Evolutionary conservation across 192 early-diverging fungal genomes (phyloP).

Genomic region (Entomortierella lignicola): DNA sequence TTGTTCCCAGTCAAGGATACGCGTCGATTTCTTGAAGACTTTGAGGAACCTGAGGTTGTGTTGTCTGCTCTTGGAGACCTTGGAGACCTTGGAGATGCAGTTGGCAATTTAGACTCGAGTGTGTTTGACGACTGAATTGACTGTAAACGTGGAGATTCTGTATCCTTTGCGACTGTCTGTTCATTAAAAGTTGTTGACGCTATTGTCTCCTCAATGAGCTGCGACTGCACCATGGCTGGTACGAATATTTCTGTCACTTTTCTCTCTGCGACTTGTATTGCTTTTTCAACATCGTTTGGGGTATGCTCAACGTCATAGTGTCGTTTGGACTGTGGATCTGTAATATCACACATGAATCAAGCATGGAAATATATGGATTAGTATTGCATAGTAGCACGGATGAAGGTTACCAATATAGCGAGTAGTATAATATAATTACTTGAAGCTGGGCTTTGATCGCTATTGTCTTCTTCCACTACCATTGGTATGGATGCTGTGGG

Average conservation of each 20-base stretch:
- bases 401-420: no score
- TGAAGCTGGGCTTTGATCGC: background rate
- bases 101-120: background rate
- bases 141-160: background rate
- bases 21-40: background rate
- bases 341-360: background rate
- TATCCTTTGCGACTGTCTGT: background rate
- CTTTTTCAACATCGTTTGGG: background rate
- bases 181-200: background rate
- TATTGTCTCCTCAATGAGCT: background rate
- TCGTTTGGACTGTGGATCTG: background rate
- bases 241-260: conserved; percentile 8
- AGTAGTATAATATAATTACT: background rate
- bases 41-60: background rate
- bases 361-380: background rate
- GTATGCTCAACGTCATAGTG: background rate
- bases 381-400: no score
- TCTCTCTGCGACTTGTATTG: conserved; percentile 18
- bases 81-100: background rate
- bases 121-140: background rate
- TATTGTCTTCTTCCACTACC: conserved; percentile 11
- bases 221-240: background rate
- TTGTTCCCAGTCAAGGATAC: background rate
- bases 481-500: background rate
- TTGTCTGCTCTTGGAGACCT: no score